Base-by-base conservation (phyloP, 306 rosid species). In the Prosopis cineraria region DNA sequence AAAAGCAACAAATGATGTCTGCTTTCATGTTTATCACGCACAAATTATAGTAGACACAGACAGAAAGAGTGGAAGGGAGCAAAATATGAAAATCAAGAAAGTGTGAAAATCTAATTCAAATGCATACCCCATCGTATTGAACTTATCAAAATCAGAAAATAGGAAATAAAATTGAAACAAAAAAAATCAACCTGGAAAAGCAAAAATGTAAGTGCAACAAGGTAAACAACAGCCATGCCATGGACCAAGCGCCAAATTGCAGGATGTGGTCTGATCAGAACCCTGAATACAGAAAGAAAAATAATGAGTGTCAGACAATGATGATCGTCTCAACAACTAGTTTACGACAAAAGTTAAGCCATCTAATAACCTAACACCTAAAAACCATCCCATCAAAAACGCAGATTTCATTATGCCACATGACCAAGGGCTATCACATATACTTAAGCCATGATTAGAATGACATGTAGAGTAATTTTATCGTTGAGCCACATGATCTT, bases 231-330 rank as follows among this genome's bases (percentile, higher is more conserved):
- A 63, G 99, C 98, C 96, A 96, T 89, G 80, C 99, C 99, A 53
- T 96, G 99, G 56, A 93, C 99, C 86, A 96, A 79, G 78, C 98
- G 99, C 99, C 99, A 96, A 41, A 96, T 87, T 74, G 99, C 99
- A 37, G 99, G 99, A 89, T 96, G 99, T 14, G 99, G 99, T 83
- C 99, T 82, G 68, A 96, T 96, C 73, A 96, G 93, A 85, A 96
- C 89, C 91, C 99, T 96, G 93, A 67, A 85, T 70, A 73, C 40
- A 72, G 83, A 33, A 25, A 55, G 25, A 25, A 59, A 75, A 78
- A 36, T 36, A 80, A 77, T 72, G 53, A 20, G 33, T 62, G 56
- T 75, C 47, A 59, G 66, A 73, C 66, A 79, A 40, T 66, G 47
- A 52, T 47, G 55, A 84, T 40, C 31, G 12, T 73, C 80, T 83